Base-by-base conservation (phyloP, 768 basidiomycete genomes). In the Daedaleopsis nitida region DNA sequence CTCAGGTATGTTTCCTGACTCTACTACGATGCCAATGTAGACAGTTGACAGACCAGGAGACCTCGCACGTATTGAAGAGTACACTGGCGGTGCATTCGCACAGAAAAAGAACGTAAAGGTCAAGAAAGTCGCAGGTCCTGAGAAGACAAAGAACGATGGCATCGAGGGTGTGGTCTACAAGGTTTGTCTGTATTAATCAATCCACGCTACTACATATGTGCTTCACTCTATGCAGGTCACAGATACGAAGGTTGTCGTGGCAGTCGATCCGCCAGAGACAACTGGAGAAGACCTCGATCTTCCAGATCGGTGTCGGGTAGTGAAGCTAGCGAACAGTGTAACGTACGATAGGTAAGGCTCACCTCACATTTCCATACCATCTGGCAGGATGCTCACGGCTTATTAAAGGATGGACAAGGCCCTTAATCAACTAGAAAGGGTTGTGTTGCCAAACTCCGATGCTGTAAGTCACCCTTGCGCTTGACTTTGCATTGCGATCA, bases 241-340 rank as follows among this genome's bases (percentile, higher is more conserved):
- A 5, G 91, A 91, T 62, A 88, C 87, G 0, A 83, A 86, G 56
- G 89, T 97, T 51, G 85, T 93, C 12, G 80, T 98, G 42, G 92
- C 94, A 5, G 76, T 94, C 17, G 87, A 92, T 68, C 72, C 82
- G 13, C 80, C 84, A 16, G 87, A 89, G 52, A 77, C 81, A 2
- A 76, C 75, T 35, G 79, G 80, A 52, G 82, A 85, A 48, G 89
- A 92, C 52, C 75, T 92, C 13, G 90, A 94, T 67, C 72, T 97
- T 0, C 92, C 94, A 7, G 94, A 96, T 68, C 81, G 90, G 52
- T 92, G 94, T 74, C 81, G 92, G 17, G 76, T 95, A 53, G 72
- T 98, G 54, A 98, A 98, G 70, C 80, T 96, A 2, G 94, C 94
- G 13, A 98, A 98, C 67, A 94, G 88, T 57, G 86, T 92, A 16